A percentile compares a stretch with the other conserved stretches of the same genome.
These are phyloP conservation scores for Farysia itapuensis DNA, from an alignment of 1,284 basidiomycete genomes.

Conservation along the genomic window DNA sequence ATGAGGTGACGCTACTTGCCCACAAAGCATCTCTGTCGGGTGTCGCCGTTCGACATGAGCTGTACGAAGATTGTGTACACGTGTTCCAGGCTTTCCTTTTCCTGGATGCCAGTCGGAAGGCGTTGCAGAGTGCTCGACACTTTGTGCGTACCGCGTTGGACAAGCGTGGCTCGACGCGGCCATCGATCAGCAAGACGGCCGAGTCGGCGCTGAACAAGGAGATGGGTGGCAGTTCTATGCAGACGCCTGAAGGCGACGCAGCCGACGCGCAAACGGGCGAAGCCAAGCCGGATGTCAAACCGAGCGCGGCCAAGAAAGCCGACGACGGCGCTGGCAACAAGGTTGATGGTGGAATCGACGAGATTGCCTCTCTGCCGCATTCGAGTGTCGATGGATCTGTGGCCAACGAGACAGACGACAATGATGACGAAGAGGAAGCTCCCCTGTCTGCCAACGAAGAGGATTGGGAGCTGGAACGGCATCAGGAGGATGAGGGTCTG, in stretches of 20 bases:
- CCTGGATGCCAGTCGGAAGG: conserved; percentile 58
- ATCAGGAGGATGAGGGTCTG: too few relatives aligned
- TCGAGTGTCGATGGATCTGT: conserved; percentile 18
- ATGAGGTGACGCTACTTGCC: conserved; percentile 88
- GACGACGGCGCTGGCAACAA: conserved; percentile 1
- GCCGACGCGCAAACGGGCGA: conserved; percentile 39
- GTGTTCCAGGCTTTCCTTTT: conserved; percentile 60
- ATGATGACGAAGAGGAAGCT: conserved; percentile 20
- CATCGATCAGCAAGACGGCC: conserved; percentile 64
- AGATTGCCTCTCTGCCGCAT: conserved; percentile 26
- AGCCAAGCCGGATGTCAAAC: conserved; percentile 1
- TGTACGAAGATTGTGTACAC: conserved; percentile 81
- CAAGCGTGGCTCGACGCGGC: conserved; percentile 41
- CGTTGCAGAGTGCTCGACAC: conserved; percentile 57
- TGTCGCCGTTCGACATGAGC: conserved; percentile 83
- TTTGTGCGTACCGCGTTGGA: conserved; percentile 59
- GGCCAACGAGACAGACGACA: too few relatives aligned
- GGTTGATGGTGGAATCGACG: conserved; percentile 31
- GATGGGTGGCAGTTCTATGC: conserved; percentile 41
- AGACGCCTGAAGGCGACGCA: conserved; percentile 34
- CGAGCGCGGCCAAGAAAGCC: conserved; percentile 3
- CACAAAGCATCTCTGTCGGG: conserved; percentile 89
- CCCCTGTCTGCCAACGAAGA: conserved; percentile 22
- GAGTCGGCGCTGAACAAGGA: conserved; percentile 62
- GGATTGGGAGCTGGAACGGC: conserved; percentile 36